Base-by-base conservation (phyloP, 805 yeast species). In the Babjeviella inositovora region DNA sequence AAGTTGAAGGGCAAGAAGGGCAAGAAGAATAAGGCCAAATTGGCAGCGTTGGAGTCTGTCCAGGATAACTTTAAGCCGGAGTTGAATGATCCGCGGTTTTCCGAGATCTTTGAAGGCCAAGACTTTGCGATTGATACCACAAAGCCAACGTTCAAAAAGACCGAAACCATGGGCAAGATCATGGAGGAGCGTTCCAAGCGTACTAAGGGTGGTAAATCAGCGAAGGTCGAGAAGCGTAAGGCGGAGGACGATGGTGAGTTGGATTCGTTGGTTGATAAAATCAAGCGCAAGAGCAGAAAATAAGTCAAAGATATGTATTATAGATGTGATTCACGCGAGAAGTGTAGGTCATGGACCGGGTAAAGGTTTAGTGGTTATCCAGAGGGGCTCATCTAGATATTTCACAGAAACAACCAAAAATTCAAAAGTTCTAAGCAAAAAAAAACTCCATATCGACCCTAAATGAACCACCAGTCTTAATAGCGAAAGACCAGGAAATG, bases 111-210 rank as follows among this genome's bases (percentile, higher is more conserved):
- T 40, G 82, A 82, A 38, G 73, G 70, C 31, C 94, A 80, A 32
- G 90, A 76, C 31, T 90, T 70, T 49, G 95, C 95, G 8, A 84
- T 92, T 42, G 98, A 92, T 48, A 93, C 96, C 12, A 73, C 92
- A 11, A 70, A 62, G 39, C 77, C 92, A n/a, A 93, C 81, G 43
- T 87, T 67, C 58, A 84, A 79, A 53, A 70, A 74, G 47, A 85
- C 97, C 1, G 54, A 68, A 10, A 82, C 90, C 13, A 85, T 87
- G 93, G 72, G 74, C 41, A 62, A 73, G 45, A 65, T 90, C 27
- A 49, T 90, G 53, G 59, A 67, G 21, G 93, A 84, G 47, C 65
- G 93, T 33, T 60, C 64, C 19, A 68, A 69, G 41, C 62, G 72
- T 39, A 42, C 50, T 18, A 39, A 39, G 21, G 33, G 29, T 8